Evolutionary conservation across 116 monocot species (phyloP), one percentile per base, ranked within the genome.

Genomic region (Phalaenopsis hybrid): DNA sequence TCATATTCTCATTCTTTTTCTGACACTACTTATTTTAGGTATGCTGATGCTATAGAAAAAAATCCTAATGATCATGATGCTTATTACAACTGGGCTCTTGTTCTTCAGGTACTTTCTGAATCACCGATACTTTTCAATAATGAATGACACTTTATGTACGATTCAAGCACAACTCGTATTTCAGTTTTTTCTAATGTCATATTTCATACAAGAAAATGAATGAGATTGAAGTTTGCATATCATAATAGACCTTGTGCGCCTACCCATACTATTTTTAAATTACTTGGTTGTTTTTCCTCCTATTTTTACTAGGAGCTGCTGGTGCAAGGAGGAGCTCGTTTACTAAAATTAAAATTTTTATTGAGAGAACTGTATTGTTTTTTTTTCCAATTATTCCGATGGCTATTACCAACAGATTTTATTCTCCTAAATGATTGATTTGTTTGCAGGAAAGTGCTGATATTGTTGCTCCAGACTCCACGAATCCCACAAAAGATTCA

Each of bases 41-140:
- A 98, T 89, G 93, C 92, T 72, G 90, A 59, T 89, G 93, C 95
- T 67, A 92, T 94, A 85, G 95, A 98, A 80, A 98, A 89, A 89
- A 98, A 98, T 85, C 90, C 91, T 48, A 89, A 88, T 49, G 98
- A 98, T 58, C 90, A 93, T 86, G 98, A 94, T 89, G 95, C 98
- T 67, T 91, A 90, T 81, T 98, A 98, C 63, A 98, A 98, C 79
- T 98, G 94, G 97, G 97, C 97, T 49, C 79, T 98, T 57, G 95
- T 98, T 82, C 92, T 98, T 82, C 97, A 98, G 93, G 97, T 98
- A 81, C 73, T 77, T 23, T 51, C 20, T 49, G 12, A 4, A 31
- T 75, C 49, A 11, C 49, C 5, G 11, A 73, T 55, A 73, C 37
- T 73, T 73, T 41, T 73, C 31, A 73, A 37, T 41, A 73, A 4